A percentile compares a stretch with the other conserved stretches of the same genome.
phyloP scores from a whole-genome alignment of 2,329 filamentous ascomycete species.

The Septoria linicola region DNA sequence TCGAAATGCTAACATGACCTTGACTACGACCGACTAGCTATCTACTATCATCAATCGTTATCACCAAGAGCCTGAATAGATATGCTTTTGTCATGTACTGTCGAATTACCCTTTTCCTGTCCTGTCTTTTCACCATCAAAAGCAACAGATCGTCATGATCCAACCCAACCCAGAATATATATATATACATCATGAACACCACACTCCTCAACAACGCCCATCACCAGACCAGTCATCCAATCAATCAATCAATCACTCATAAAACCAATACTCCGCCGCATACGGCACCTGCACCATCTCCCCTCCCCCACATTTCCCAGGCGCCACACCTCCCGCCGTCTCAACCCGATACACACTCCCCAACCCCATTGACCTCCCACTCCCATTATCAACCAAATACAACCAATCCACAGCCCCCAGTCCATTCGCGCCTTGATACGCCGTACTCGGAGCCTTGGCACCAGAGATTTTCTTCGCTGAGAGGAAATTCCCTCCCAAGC shows the following conservation, averaged over 20 bases:
- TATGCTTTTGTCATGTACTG: no score
- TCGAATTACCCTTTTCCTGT: no score
- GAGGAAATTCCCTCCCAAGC: slow-evolving; percentile 44
- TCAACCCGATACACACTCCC: slow-evolving; percentile 50
- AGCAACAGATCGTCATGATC: no score
- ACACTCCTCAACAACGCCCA: no score
- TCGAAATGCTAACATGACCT: no score
- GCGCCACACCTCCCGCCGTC: slow-evolving; percentile 48
- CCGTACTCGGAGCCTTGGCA: slow-evolving; percentile 52
- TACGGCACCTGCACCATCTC: slow-evolving; percentile 44
- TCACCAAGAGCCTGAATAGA: no score
- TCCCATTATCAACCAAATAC: slow-evolving; percentile 43
- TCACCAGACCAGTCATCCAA: no score
- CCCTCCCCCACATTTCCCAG: slow-evolving; percentile 38
- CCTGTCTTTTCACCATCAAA: no score
- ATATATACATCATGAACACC: no score
- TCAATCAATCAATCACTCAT: slow-evolving; percentile 34
- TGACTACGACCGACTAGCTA: no score
- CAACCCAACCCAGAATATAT: no score
- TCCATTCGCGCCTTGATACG: slow-evolving; percentile 40
- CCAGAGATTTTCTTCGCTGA: slow-evolving; percentile 51
- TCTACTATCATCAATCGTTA: no score
- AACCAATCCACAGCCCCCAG: slow-evolving; percentile 49
- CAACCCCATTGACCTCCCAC: slow-evolving; percentile 40
- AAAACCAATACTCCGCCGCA: slow-evolving; percentile 51